These are phyloP conservation scores for Paragyromitra xinjiangensis DNA, from an alignment of 495 filamentous ascomycete genomes.

Conservation along the genomic window DNA sequence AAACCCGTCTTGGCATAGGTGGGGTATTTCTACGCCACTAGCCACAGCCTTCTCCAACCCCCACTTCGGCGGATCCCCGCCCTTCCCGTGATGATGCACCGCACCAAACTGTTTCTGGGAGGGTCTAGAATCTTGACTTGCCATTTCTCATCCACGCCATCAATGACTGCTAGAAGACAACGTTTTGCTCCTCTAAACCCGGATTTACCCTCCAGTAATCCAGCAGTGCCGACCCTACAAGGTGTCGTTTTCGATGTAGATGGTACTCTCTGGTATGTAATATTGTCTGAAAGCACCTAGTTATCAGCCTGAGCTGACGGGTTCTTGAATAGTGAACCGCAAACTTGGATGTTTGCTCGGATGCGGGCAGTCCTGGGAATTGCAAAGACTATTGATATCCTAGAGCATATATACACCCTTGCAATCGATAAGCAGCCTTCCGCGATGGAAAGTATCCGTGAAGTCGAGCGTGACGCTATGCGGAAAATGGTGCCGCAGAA, in stretches of 20 bases:
- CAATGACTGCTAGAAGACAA: conserved; percentile 48
- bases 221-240: conserved; percentile 68
- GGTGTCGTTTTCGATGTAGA: conserved; percentile 96
- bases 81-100: conserved; percentile 17
- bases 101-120: conserved; percentile 5
- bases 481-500: conserved; percentile 77
- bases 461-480: conserved; percentile 84
- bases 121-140: conserved; percentile 11
- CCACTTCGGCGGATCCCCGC: conserved; percentile 16
- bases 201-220: conserved; percentile 37
- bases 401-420: conserved; percentile 82
- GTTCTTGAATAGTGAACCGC: conserved; percentile 71
- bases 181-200: conserved; percentile 66
- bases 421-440: conserved; percentile 68
- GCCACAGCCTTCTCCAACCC: conserved; percentile 61
- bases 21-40: neutral
- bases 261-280: conserved; percentile 84
- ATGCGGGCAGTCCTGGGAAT: conserved; percentile 80
- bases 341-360: conserved; percentile 91
- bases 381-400: conserved; percentile 76
- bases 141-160: conserved; percentile 18
- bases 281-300: conserved; percentile 23
- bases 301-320: neutral
- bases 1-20: conserved; percentile 29
- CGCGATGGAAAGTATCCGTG: conserved; percentile 76